Percentiles rank a stretch among this genome's conserved stretches.
phyloP scores from a whole-genome alignment of 306 rosid genomes.

The Inga laurina region DNA sequence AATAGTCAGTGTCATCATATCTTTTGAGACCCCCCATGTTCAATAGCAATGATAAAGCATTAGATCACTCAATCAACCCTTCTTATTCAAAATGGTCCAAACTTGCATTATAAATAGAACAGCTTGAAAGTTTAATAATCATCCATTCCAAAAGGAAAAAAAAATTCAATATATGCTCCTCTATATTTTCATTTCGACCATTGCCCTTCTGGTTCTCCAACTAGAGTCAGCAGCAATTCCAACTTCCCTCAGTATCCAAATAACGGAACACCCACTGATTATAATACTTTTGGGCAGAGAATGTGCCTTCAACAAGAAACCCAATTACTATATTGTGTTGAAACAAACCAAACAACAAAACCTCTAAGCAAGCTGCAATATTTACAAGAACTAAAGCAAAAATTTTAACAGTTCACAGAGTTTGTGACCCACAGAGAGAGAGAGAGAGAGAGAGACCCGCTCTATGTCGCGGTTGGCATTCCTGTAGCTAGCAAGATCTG shows the following conservation, averaged over 20 bases:
- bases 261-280: neutral
- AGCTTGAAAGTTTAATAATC: neutral
- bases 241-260: constrained; percentile 16
- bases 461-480: constrained; percentile 93
- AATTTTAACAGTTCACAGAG: neutral
- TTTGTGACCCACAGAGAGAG: constrained; percentile 2
- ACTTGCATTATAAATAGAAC: neutral
- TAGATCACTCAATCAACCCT: constrained; percentile 6
- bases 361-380: constrained; percentile 13
- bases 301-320: neutral
- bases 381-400: neutral
- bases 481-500: constrained; percentile 94
- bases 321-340: neutral
- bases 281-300: constrained; percentile 6
- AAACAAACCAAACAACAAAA: neutral
- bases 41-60: constrained; percentile 12
- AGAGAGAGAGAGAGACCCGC: constrained; percentile 53
- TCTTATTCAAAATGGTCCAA: neutral
- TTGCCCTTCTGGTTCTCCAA: neutral
- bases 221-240: neutral
- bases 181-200: neutral
- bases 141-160: neutral
- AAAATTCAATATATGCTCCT: neutral
- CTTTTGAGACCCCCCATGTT: neutral
- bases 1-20: neutral